Evolutionary conservation across 768 basidiomycete genomes (phyloP), one percentile per base, ranked within the genome.

Genomic region (Lentinula guzmanii): DNA sequence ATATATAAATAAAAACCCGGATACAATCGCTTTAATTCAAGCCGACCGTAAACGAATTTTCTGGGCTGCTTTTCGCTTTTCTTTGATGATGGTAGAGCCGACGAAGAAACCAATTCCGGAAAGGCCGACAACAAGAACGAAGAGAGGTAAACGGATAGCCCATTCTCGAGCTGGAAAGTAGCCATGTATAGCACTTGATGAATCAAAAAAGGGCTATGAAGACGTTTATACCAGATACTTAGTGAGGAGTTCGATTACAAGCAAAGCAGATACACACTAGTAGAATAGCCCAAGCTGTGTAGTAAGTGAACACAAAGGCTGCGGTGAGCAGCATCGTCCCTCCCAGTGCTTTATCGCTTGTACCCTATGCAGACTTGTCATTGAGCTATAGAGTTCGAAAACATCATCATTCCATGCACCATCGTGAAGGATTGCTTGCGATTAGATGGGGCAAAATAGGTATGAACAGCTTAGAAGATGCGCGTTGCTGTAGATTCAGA

Each of bases 101-200:
- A 96, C 74, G 72, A 97, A 93, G 42, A 80, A 68, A 10, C 91
- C 91, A 43, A 98, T 89, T 10, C 80, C 87, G n/a, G 86, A 79
- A 41, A 97, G 75, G 5, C 95, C 95, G 8, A 90, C 69, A 5
- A 95, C 79, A 7, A 98, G 82, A 54, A 95, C 76, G 71, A 93
- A 83, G 2, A 91, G 89, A 42, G 95, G 95, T 51, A 98, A 71
- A 18, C 90, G 84, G 54, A 98, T 79, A 9, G 93, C 95, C 93
- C 95, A 98, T 77, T 97, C 93, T 53, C 95, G 80, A 5, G 91
- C 70, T 0, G 93, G 96, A 71, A 98, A 98, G 74, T 84, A 86
- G 46, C 69, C 65, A 64, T 95, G 92, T 34, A 96, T 77, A 18
- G 86, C 83, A 67, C 85, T 93, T 2, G 84, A 80, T 1, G 79